Evolutionary conservation across 768 basidiomycete species (phyloP).

Genomic region (Russula vinacea): DNA sequence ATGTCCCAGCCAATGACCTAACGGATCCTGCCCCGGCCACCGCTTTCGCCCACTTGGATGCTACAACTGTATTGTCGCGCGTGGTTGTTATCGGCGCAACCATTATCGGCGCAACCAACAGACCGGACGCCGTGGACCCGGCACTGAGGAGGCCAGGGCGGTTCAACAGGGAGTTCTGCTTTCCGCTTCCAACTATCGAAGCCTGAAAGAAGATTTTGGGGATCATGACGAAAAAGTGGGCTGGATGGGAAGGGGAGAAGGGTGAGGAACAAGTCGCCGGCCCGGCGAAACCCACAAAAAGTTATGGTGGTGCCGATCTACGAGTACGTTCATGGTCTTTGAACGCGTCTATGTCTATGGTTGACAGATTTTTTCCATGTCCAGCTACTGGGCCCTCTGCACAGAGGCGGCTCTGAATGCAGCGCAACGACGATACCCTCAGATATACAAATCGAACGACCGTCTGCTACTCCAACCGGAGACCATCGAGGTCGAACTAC

Average conservation of each 20-base stretch:
- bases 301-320: conserved; percentile 96
- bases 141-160: conserved; percentile 90
- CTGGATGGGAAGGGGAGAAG: conserved; percentile 64
- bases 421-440: conserved; percentile 92
- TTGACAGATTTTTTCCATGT: conserved; percentile 33
- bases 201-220: conserved; percentile 84
- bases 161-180: conserved; percentile 98
- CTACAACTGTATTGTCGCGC: conserved; percentile 98
- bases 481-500: conserved; percentile 74
- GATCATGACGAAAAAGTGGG: conserved; percentile 91
- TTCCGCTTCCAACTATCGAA: conserved; percentile 79
- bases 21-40: conserved; percentile 99
- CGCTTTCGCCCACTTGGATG: conserved; percentile 99
- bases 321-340: conserved; percentile 53
- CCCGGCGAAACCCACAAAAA: conserved; percentile 87
- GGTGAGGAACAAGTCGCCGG: conserved; percentile 54
- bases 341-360: conserved; percentile 16
- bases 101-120: conserved; percentile 95
- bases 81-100: conserved; percentile 97
- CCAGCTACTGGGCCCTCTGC: conserved; percentile 71
- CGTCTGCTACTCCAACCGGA: conserved; percentile 81
- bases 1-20: conserved; percentile 99
- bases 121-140: conserved; percentile 97
- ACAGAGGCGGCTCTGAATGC: conserved; percentile 97
- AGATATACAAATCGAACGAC: conserved; percentile 92